phyloP scores from a whole-genome alignment of 2,329 filamentous ascomycete genomes.

The Neobulgaria alba region DNA sequence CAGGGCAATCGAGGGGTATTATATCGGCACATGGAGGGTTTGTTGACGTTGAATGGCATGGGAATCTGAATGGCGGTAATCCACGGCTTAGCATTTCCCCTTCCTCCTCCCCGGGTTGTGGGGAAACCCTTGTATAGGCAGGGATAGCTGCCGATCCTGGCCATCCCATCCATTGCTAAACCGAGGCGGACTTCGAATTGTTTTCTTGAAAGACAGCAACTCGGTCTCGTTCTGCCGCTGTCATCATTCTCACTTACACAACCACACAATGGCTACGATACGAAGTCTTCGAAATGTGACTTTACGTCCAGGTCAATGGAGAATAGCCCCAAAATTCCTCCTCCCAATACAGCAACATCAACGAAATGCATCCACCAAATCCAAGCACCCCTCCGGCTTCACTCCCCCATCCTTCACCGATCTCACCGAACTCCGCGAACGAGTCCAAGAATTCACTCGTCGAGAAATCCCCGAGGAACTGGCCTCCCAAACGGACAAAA shows the following conservation, averaged over 20 bases:
- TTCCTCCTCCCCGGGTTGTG: slow-evolving; percentile 2
- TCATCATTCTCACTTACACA: no score
- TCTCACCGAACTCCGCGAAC: slow-evolving; percentile 42
- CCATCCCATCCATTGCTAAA: no score
- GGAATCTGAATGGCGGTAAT: slow-evolving; percentile 5
- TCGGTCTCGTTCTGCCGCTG: no score
- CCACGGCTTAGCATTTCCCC: slow-evolving; percentile 8
- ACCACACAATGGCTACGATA: slow-evolving; percentile 20
- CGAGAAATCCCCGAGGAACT: slow-evolving; percentile 81
- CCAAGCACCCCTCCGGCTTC: slow-evolving; percentile 59
- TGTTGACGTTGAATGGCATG: not conserved
- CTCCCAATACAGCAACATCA: slow-evolving; percentile 28
- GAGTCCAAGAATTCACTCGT: slow-evolving; percentile 67
- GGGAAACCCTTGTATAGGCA: slow-evolving; percentile 5
- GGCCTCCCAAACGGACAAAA: slow-evolving; percentile 72
- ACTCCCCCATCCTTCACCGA: slow-evolving; percentile 42
- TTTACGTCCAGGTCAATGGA: slow-evolving; percentile 20
- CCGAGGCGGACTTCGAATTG: no score
- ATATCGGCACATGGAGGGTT: not conserved
- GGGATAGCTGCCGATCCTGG: not conserved
- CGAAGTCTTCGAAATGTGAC: slow-evolving; percentile 18
- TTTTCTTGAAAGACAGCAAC: no score
- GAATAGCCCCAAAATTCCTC: slow-evolving; percentile 8
- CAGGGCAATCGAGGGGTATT: slow-evolving; percentile 6
- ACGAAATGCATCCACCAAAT: slow-evolving; percentile 55